A percentile compares a stretch with the other conserved stretches of the same genome.
These are phyloP conservation scores for Dactylellina leptospora DNA, from an alignment of 2,329 filamentous ascomycete genomes.

Conservation along the genomic window DNA sequence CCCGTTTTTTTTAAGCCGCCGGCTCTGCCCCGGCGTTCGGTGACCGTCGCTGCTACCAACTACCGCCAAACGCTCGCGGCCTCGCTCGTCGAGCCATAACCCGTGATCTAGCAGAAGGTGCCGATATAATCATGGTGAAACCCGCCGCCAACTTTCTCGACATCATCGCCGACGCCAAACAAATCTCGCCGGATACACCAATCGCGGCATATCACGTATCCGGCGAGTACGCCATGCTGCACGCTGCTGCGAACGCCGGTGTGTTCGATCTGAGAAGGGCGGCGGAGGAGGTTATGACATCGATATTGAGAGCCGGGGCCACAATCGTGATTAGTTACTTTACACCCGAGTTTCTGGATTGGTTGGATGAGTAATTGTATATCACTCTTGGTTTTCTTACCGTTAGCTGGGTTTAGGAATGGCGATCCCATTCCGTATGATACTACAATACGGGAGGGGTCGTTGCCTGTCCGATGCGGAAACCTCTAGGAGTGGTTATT, in stretches of 20 bases:
- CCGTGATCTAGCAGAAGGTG: slow-evolving; percentile 89
- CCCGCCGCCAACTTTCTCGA: slow-evolving; percentile 94
- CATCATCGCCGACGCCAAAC: slow-evolving; percentile 97
- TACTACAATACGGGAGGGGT: no score
- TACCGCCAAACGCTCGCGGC: slow-evolving; percentile 89
- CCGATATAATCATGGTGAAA: slow-evolving; percentile 99
- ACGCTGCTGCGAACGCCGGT: slow-evolving; percentile 91
- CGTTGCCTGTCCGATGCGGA: no score
- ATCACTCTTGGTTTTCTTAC: not conserved
- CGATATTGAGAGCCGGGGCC: slow-evolving; percentile 89
- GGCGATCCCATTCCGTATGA: no score
- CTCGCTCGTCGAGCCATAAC: slow-evolving; percentile 88
- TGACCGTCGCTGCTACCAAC: slow-evolving; percentile 94
- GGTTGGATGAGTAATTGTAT: slow-evolving; percentile 42
- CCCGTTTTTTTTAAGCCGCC: slow-evolving; percentile 69
- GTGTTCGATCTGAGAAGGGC: slow-evolving; percentile 95
- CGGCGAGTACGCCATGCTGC: slow-evolving; percentile 97
- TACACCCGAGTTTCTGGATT: slow-evolving; percentile 75
- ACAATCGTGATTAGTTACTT: slow-evolving; percentile 96
- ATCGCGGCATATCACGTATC: slow-evolving; percentile 96
- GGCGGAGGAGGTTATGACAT: slow-evolving; percentile 93
- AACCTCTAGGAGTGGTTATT: no score
- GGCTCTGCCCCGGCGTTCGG: slow-evolving; percentile 91
- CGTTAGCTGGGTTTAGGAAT: no score
- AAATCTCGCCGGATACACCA: slow-evolving; percentile 88